phyloP scores from a whole-genome alignment of 768 basidiomycete genomes.

The Lyophyllum decastes region DNA sequence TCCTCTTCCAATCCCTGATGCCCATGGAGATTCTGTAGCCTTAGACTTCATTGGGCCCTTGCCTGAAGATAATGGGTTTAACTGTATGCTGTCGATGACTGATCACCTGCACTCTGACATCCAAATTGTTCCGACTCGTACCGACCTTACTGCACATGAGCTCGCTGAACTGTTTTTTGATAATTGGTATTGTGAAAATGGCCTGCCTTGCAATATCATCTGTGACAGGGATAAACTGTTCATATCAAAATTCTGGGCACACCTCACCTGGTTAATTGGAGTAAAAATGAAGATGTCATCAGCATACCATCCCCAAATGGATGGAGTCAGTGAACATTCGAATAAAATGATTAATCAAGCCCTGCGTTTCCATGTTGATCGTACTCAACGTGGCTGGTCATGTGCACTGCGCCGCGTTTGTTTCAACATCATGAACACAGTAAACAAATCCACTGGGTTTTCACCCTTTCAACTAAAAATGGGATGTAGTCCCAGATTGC shows the following conservation, averaged over 20 bases:
- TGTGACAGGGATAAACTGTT: constrained; percentile 15
- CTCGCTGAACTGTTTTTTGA: constrained; percentile 27
- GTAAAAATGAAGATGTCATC: constrained; percentile 17
- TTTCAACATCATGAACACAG: constrained; percentile 32
- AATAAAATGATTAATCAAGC: constrained; percentile 30
- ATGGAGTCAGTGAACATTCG: no score
- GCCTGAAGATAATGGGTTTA: no score
- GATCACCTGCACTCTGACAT: constrained; percentile 26
- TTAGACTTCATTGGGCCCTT: constrained; percentile 25
- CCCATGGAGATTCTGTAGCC: constrained; percentile 4
- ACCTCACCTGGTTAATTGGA: constrained; percentile 19
- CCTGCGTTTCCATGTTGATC: constrained; percentile 22
- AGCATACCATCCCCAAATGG: no score
- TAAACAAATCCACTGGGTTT: constrained; percentile 28
- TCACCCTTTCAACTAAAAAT: constrained; percentile 27
- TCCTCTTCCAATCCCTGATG: constrained; percentile 22
- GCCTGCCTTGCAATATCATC: constrained; percentile 27
- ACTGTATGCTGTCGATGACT: constrained; percentile 27
- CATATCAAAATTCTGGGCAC: constrained; percentile 30
- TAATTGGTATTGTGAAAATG: constrained; percentile 35
- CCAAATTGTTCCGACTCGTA: constrained; percentile 7
- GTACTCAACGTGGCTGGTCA: constrained; percentile 30
- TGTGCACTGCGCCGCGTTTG: constrained; percentile 18
- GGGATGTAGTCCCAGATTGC: not conserved
- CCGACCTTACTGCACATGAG: constrained; percentile 15